phyloP scores from a whole-genome alignment of 345 rosid species.

The Nephelium lappaceum region DNA sequence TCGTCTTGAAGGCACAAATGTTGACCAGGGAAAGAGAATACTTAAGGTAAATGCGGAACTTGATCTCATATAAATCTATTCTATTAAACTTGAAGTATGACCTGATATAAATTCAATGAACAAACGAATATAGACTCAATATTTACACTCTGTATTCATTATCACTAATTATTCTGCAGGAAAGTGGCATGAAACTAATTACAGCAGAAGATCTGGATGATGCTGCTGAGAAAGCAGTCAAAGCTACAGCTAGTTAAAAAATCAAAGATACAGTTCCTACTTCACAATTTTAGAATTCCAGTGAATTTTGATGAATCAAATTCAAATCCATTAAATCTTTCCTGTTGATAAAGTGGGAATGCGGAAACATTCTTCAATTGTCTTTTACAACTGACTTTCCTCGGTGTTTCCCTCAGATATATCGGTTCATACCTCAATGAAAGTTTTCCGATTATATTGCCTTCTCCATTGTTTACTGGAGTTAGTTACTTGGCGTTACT shows the following conservation, averaged over 20 bases:
- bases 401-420: neutral
- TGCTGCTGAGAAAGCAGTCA: slow-evolving; percentile 97
- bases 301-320: slow-evolving; percentile 23
- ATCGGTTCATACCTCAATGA: neutral
- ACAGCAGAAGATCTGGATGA: slow-evolving; percentile 97
- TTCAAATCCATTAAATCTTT: slow-evolving; percentile 18
- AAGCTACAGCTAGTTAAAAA: slow-evolving; percentile 48
- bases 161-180: slow-evolving; percentile 46
- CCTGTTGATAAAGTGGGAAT: slow-evolving; percentile 24
- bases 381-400: slow-evolving; percentile 1
- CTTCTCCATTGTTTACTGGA: neutral
- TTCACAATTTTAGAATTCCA: neutral
- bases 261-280: neutral
- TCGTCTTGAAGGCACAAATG: slow-evolving; percentile 75
- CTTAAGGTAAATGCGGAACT: slow-evolving; percentile 57
- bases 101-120: neutral
- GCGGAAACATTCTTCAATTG: slow-evolving; percentile 9
- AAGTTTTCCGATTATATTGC: neutral
- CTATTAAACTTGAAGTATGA: neutral
- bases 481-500: neutral
- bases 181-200: slow-evolving; percentile 85
- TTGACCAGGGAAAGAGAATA: slow-evolving; percentile 88
- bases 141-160: neutral
- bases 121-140: neutral
- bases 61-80: slow-evolving; percentile 14